A percentile compares a stretch with the other conserved stretches of the same genome.
Conservation (phyloP, 768 basidiomycete genomes). For the Scleroderma bovista region DNA sequence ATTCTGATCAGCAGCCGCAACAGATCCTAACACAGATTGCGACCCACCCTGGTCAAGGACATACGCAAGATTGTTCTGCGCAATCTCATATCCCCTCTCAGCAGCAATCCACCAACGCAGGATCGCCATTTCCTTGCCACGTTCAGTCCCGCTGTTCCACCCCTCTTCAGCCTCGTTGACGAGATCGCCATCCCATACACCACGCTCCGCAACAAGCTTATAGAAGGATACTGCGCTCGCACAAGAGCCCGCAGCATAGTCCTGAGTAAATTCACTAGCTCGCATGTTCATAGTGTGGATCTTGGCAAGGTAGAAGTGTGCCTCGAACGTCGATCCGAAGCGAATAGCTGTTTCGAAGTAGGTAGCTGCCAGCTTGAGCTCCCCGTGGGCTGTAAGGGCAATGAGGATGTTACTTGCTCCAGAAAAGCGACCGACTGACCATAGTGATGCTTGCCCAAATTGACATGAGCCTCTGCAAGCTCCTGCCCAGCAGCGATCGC, state of each 20-base stretch:
- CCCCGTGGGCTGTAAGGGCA: constrained; percentile 54
- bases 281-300: constrained; percentile 61
- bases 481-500: constrained; percentile 79
- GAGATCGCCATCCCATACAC: constrained; percentile 79
- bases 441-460: constrained; percentile 78
- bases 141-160: constrained; percentile 65
- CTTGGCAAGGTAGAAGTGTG: constrained; percentile 88
- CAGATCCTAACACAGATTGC: constrained; percentile 24
- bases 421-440: constrained; percentile 31
- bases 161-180: constrained; percentile 73
- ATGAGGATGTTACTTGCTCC: neutral
- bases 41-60: constrained; percentile 84
- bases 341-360: constrained; percentile 84
- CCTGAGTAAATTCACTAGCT: constrained; percentile 36
- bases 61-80: constrained; percentile 93
- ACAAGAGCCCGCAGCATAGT: constrained; percentile 67
- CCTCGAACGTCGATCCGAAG: constrained; percentile 88
- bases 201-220: constrained; percentile 89
- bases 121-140: constrained; percentile 78
- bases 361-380: constrained; percentile 56
- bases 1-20: constrained; percentile 16
- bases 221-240: constrained; percentile 89
- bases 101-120: constrained; percentile 94
- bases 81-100: constrained; percentile 86
- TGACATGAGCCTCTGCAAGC: constrained; percentile 87